Evolutionary conservation across 116 monocot genomes (phyloP).

Genomic region (Dioscorea cayenensis): DNA sequence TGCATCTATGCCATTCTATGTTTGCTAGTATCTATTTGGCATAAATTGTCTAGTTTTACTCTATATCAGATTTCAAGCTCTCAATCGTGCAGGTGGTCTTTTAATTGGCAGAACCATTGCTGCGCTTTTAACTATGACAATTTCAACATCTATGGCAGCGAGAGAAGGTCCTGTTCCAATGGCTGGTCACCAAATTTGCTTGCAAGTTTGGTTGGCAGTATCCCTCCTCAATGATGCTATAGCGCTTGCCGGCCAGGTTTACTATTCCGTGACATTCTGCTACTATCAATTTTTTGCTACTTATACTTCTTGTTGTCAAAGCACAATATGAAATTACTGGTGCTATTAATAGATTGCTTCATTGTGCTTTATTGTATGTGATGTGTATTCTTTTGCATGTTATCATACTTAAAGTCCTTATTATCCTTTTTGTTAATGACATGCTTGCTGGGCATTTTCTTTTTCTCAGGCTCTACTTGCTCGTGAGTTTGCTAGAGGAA

Average conservation of each 20-base stretch:
- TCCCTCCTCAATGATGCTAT: slow-evolving; percentile 87
- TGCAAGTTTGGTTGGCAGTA: slow-evolving; percentile 78
- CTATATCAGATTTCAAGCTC: no score
- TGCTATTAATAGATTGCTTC: not conserved
- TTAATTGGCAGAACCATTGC: slow-evolving; percentile 69
- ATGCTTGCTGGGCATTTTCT: no score
- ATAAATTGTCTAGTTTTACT: no score
- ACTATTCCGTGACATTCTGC: not conserved
- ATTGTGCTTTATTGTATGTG: not conserved
- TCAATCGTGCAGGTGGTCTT: slow-evolving; percentile 37
- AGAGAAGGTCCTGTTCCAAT: slow-evolving; percentile 65
- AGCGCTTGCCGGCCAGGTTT: slow-evolving; percentile 86
- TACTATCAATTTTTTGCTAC: slow-evolving; percentile 16
- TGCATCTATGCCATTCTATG: no score
- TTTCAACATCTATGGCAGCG: slow-evolving; percentile 76
- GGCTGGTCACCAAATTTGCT: slow-evolving; percentile 83
- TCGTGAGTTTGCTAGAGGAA: slow-evolving; percentile 58
- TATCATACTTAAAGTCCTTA: not conserved
- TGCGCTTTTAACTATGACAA: slow-evolving; percentile 60
- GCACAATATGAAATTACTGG: slow-evolving; percentile 76
- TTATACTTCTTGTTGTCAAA: slow-evolving; percentile 73
- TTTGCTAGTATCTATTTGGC: no score
- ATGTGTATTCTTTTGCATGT: not conserved
- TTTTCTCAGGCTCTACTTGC: slow-evolving; percentile 81
- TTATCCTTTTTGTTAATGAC: not conserved